These are phyloP conservation scores for Brassica balearica DNA, from an alignment of 441 rosid species.

Conservation along the genomic window DNA sequence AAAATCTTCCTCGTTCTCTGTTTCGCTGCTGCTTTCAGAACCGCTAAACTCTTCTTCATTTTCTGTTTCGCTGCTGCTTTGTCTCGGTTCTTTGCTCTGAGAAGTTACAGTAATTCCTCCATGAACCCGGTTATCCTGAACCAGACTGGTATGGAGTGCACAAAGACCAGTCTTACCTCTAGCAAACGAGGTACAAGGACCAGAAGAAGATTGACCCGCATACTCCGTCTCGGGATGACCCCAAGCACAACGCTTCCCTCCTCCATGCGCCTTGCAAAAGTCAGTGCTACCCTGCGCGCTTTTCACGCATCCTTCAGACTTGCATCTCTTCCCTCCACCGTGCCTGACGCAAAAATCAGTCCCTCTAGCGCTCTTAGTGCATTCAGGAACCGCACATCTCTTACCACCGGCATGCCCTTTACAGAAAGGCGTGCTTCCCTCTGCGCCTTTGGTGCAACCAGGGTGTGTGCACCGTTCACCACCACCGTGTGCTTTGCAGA, in stretches of 20 bases:
- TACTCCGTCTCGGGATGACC: slow-evolving; percentile 83
- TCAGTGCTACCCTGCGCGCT: slow-evolving; percentile 99
- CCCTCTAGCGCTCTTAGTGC: slow-evolving; percentile 99
- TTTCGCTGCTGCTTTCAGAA: no score
- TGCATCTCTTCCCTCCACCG: slow-evolving; percentile 97
- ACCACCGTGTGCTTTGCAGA: slow-evolving; percentile 99
- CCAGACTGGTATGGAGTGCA: slow-evolving; percentile 81
- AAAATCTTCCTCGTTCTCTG: no score
- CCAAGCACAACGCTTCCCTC: slow-evolving; percentile 97
- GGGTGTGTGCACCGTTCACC: slow-evolving; percentile 86
- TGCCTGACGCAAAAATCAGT: slow-evolving; percentile 96
- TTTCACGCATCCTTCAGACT: slow-evolving; percentile 83
- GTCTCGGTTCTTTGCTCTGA: slow-evolving; percentile 59
- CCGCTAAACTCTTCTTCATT: no score
- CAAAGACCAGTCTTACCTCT: slow-evolving; percentile 94
- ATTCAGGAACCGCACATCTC: slow-evolving; percentile 83
- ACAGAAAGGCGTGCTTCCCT: slow-evolving; percentile 97
- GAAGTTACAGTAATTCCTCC: slow-evolving; percentile 77
- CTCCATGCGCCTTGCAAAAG: slow-evolving; percentile 99
- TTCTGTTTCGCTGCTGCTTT: slow-evolving; percentile 41
- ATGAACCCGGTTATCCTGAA: slow-evolving; percentile 90
- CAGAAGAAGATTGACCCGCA: slow-evolving; percentile 53
- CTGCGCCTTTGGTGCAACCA: slow-evolving; percentile 96
- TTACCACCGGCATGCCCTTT: slow-evolving; percentile 99
- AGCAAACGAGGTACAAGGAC: slow-evolving; percentile 89